phyloP scores from a whole-genome alignment of 1,284 basidiomycete genomes.

The Heterobasidion occidentale region DNA sequence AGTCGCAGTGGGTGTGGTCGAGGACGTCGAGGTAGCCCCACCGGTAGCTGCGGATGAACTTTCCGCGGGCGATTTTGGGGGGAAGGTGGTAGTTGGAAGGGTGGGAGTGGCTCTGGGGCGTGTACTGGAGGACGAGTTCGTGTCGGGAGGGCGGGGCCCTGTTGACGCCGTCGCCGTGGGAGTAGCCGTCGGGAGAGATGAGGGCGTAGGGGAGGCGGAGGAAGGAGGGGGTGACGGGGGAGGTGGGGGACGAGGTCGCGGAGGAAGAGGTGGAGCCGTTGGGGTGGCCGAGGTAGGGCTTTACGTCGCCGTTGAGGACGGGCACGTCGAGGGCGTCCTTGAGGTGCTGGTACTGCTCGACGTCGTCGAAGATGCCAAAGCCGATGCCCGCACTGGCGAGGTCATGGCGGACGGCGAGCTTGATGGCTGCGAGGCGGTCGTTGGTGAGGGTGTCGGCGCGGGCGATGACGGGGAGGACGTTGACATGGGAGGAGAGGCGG shows the following conservation, averaged over 20 bases:
- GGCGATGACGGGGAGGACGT: constrained; percentile 91
- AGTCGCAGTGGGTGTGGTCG: constrained; percentile 71
- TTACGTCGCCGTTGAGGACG: constrained; percentile 37
- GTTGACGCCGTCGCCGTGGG: constrained; percentile 69
- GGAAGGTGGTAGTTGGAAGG: constrained; percentile 21
- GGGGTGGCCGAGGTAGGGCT: constrained; percentile 38
- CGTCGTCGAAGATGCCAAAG: constrained; percentile 76
- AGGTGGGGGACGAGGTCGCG: constrained; percentile 50
- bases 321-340: constrained; percentile 30
- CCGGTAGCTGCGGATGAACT: constrained; percentile 62
- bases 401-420: constrained; percentile 69
- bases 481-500: constrained; percentile 84
- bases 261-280: constrained; percentile 40
- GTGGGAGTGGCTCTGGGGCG: constrained; percentile 29
- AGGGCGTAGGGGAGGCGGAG: constrained; percentile 69
- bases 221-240: constrained; percentile 47
- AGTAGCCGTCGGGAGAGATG: constrained; percentile 73
- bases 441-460: constrained; percentile 89
- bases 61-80: constrained; percentile 42
- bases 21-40: constrained; percentile 77
- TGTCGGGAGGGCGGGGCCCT: constrained; percentile 47
- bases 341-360: constrained; percentile 41
- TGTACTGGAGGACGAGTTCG: constrained; percentile 64
- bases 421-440: constrained; percentile 72
- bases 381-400: constrained; percentile 75